phyloP scores from a whole-genome alignment of 2,329 filamentous ascomycete genomes.

The Aotearoamyces nothofagi region DNA sequence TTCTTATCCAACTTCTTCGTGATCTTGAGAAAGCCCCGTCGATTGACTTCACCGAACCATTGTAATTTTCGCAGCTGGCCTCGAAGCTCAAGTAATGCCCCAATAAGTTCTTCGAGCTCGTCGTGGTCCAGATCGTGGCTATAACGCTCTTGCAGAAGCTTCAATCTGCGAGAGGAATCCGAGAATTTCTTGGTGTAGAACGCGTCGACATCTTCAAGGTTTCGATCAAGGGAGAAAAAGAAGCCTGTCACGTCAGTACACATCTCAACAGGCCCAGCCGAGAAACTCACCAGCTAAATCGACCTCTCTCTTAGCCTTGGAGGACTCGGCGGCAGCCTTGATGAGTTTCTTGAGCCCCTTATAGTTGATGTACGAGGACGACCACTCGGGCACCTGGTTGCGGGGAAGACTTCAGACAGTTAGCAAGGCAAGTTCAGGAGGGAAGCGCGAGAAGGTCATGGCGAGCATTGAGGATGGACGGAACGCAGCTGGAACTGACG shows the following conservation, averaged over 20 bases:
- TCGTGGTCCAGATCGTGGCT: conserved; percentile 72
- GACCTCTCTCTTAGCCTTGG: conserved; percentile 54
- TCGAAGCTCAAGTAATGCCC: conserved; percentile 75
- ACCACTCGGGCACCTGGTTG: conserved; percentile 81
- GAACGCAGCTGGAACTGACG: conserved; percentile 16
- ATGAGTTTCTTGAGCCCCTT: conserved; percentile 91
- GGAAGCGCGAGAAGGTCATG: not conserved
- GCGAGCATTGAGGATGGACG: conserved; percentile 2
- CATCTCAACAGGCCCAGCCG: conserved; percentile 18
- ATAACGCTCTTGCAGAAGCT: conserved; percentile 77
- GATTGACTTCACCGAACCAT: conserved; percentile 97
- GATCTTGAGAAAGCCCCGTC: conserved; percentile 91
- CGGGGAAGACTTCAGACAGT: conserved; percentile 47
- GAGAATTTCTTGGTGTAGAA: conserved; percentile 96
- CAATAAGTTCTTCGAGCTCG: conserved; percentile 83
- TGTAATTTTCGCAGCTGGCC: conserved; percentile 80
- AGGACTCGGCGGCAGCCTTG: conserved; percentile 53
- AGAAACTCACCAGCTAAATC: conserved; percentile 74
- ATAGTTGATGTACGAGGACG: conserved; percentile 73
- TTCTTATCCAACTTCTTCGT: conserved; percentile 99
- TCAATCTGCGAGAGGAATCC: conserved; percentile 70
- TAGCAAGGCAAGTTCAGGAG: not conserved
- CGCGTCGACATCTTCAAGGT: conserved; percentile 88
- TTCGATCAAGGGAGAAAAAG: conserved; percentile 91
- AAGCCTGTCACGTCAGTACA: conserved; percentile 50